Percentiles rank a stretch among this genome's conserved stretches.
Evolutionary conservation across 2,329 filamentous ascomycete species (phyloP).

Genomic region (Penicillium occitanis): DNA sequence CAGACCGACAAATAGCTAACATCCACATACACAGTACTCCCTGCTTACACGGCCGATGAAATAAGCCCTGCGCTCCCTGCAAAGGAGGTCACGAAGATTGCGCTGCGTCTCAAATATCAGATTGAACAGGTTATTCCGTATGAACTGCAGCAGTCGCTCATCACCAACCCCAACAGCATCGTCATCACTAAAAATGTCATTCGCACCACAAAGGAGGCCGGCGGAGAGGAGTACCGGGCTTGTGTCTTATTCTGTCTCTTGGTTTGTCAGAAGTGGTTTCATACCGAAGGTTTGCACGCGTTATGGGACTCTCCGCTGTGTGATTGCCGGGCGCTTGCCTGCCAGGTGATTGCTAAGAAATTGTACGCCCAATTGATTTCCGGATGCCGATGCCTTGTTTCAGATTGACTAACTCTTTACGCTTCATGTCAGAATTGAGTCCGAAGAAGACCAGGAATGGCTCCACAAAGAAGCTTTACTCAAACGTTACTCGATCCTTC

Average conservation of each 20-base stretch:
- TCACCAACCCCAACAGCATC: slow-evolving; percentile 78
- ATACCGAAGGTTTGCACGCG: slow-evolving; percentile 73
- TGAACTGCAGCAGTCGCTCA: slow-evolving; percentile 73
- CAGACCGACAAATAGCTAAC: background rate
- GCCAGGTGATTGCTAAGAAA: slow-evolving; percentile 87
- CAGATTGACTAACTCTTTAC: slow-evolving; percentile 15
- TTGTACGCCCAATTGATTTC: slow-evolving; percentile 39
- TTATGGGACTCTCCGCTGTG: slow-evolving; percentile 92
- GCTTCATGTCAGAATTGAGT: slow-evolving; percentile 66
- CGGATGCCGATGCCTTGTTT: background rate
- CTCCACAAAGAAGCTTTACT: slow-evolving; percentile 79
- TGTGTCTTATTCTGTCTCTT: slow-evolving; percentile 85
- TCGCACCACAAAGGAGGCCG: slow-evolving; percentile 76
- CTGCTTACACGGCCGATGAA: slow-evolving; percentile 40
- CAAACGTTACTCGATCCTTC: slow-evolving; percentile 80
- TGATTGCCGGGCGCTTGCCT: slow-evolving; percentile 73
- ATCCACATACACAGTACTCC: slow-evolving; percentile 40
- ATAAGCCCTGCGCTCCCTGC: slow-evolving; percentile 67
- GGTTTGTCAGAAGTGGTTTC: slow-evolving; percentile 74
- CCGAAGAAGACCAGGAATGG: slow-evolving; percentile 74
- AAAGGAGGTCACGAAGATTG: slow-evolving; percentile 81
- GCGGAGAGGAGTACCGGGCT: slow-evolving; percentile 68
- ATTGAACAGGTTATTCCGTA: slow-evolving; percentile 87
- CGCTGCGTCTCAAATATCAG: slow-evolving; percentile 84
- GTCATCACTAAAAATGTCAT: slow-evolving; percentile 81